Percentiles rank a stretch among this genome's conserved stretches.
Conservation (phyloP, 202 grass and related monocot genomes). For the Miscanthus sacchariflorus region DNA sequence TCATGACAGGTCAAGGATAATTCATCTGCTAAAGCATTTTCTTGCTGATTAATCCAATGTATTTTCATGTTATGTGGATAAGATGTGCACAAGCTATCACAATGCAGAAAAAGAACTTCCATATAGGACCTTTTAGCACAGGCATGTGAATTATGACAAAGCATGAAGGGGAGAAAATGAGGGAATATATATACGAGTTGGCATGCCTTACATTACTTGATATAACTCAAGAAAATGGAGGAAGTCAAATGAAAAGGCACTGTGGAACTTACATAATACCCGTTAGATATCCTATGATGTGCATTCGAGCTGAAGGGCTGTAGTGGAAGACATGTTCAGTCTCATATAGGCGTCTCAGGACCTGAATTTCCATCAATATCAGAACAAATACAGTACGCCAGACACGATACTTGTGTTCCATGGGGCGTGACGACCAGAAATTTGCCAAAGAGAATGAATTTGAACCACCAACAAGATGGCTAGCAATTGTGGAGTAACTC, state of each 20-base stretch:
- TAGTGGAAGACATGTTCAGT: conserved; percentile 92
- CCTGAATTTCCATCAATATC: conserved; percentile 87
- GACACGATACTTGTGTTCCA: conserved; percentile 76
- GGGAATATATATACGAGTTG: conserved; percentile 11
- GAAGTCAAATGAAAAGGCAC: conserved; percentile 5
- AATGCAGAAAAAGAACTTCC: background rate
- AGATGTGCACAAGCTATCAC: background rate
- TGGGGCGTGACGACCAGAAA: conserved; percentile 42
- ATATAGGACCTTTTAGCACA: conserved; percentile 21
- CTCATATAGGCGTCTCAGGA: conserved; percentile 87
- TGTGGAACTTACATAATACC: conserved; percentile 83
- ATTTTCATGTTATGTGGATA: conserved; percentile 31
- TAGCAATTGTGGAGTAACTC: conserved; percentile 72
- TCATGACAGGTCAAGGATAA: conserved; percentile 22
- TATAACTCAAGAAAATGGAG: conserved; percentile 14
- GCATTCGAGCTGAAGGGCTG: conserved; percentile 85
- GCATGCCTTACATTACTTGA: conserved; percentile 17
- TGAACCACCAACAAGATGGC: conserved; percentile 75
- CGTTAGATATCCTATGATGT: conserved; percentile 85
- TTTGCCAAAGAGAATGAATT: conserved; percentile 71
- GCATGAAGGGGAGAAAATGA: background rate
- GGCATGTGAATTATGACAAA: conserved; percentile 13
- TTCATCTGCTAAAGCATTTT: conserved; percentile 19
- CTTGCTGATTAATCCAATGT: background rate
- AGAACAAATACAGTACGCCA: conserved; percentile 86